Conservation (phyloP, 2,329 filamentous ascomycete genomes). For the Trichoderma afroharzianum region DNA sequence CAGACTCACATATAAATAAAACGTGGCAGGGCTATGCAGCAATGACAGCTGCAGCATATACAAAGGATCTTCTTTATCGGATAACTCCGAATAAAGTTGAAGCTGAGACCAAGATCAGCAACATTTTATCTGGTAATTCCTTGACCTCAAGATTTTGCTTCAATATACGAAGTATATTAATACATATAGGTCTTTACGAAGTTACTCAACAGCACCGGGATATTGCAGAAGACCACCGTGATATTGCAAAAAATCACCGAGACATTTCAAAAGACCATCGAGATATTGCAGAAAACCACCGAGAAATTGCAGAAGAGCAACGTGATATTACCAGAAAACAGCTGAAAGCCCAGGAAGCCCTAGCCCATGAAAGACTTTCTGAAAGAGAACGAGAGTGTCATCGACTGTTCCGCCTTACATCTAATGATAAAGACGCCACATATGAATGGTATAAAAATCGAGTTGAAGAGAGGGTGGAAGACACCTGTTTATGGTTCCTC, state of each 20-base stretch:
- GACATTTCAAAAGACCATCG: too few relatives aligned
- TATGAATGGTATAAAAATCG: neutral
- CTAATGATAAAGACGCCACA: accelerated
- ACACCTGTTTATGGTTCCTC: neutral
- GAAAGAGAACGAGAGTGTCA: neutral
- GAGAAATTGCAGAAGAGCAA: too few relatives aligned
- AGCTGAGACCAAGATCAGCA: neutral
- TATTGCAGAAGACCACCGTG: too few relatives aligned
- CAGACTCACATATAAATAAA: neutral
- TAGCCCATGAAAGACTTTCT: neutral
- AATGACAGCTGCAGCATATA: neutral
- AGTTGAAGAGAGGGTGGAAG: neutral
- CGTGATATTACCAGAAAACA: neutral
- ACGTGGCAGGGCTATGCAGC: neutral
- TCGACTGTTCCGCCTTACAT: neutral
- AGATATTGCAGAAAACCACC: too few relatives aligned
- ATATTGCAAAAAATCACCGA: too few relatives aligned
- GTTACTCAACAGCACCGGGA: neutral
- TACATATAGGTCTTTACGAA: neutral
- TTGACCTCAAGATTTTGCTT: too few relatives aligned
- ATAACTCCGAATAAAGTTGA: neutral
- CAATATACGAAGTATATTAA: neutral
- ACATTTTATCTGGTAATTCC: neutral
- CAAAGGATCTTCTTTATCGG: neutral
- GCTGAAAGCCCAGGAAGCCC: neutral